Percentiles rank a stretch among this genome's conserved stretches.
Evolutionary conservation across 2,329 filamentous ascomycete species (phyloP).

Genomic region (Epichloe glyceriae): DNA sequence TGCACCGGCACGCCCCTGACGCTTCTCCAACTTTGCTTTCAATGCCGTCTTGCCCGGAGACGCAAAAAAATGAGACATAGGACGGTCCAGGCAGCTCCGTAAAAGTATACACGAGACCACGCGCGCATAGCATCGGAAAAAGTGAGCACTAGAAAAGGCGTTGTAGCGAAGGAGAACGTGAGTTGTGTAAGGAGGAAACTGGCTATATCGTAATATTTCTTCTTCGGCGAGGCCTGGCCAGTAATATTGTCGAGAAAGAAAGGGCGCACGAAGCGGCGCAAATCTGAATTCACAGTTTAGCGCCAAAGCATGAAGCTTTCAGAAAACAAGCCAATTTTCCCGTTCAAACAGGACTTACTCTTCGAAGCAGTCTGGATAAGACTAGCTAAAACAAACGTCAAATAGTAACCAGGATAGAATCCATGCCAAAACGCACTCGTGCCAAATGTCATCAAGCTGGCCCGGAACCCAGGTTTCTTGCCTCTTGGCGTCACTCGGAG

Average conservation of each 20-base stretch:
- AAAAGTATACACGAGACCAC: conserved; percentile 86
- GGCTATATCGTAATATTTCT: conserved; percentile 75
- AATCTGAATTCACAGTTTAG: conserved; percentile 42
- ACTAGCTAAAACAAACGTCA: conserved; percentile 78
- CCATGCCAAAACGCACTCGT: conserved; percentile 97
- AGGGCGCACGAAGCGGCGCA: conserved; percentile 76
- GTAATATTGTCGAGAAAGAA: conserved; percentile 80
- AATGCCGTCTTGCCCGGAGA: conserved; percentile 59
- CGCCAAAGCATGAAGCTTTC: not conserved
- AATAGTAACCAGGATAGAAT: conserved; percentile 93
- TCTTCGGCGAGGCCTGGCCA: conserved; percentile 52
- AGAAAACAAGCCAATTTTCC: not conserved
- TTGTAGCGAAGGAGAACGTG: conserved; percentile 69
- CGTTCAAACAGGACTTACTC: conserved; percentile 45
- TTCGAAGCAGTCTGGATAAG: conserved; percentile 91
- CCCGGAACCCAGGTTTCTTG: conserved; percentile 91
- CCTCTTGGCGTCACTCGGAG: conserved; percentile 87
- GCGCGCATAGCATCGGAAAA: conserved; percentile 57
- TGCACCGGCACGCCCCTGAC: conserved; percentile 33
- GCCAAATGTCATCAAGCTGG: conserved; percentile 83
- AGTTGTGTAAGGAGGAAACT: conserved; percentile 66
- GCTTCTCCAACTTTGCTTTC: conserved; percentile 43
- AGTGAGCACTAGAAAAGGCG: conserved; percentile 74
- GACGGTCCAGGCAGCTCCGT: conserved; percentile 56
- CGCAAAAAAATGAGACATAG: conserved; percentile 61